Evolutionary conservation across 208 protist genomes (phyloP).

Genomic region (Crithidia bombi): DNA sequence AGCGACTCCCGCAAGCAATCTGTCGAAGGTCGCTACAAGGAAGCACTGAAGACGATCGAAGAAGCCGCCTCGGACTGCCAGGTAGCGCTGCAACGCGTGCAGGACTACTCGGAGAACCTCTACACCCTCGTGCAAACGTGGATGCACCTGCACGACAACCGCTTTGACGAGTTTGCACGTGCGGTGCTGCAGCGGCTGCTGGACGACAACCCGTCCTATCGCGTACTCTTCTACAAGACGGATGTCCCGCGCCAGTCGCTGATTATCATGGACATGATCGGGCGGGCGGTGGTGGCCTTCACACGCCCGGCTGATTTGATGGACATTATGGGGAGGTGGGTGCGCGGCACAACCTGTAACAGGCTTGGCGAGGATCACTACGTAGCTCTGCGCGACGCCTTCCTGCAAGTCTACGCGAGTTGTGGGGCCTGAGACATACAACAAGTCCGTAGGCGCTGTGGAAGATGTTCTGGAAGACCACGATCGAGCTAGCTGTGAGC

Average conservation of each 20-base stretch:
- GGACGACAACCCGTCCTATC: slow-evolving; percentile 16
- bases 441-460: slow-evolving; percentile 4
- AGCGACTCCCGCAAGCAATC: background rate
- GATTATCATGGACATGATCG: slow-evolving; percentile 32
- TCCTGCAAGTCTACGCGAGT: slow-evolving; percentile 15
- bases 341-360: slow-evolving; percentile 35
- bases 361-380: slow-evolving; percentile 15
- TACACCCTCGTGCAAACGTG: slow-evolving; percentile 32
- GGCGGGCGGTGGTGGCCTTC: slow-evolving; percentile 27
- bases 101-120: slow-evolving; percentile 7
- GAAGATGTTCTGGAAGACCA: slow-evolving; percentile 23
- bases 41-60: slow-evolving; percentile 10
- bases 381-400: slow-evolving; percentile 24
- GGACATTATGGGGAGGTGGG: slow-evolving; percentile 37
- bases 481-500: slow-evolving; percentile 10
- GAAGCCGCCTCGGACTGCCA: slow-evolving; percentile 10
- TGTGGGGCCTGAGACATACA: background rate
- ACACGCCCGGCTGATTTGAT: slow-evolving; percentile 17
- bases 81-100: slow-evolving; percentile 10
- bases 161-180: slow-evolving; percentile 26
- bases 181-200: slow-evolving; percentile 24
- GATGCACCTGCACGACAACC: slow-evolving; percentile 23
- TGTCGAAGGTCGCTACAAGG: slow-evolving; percentile 11
- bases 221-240: slow-evolving; percentile 3
- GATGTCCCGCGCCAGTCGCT: slow-evolving; percentile 16